Evolutionary conservation across 2,329 filamentous ascomycete genomes (phyloP).

Genomic region (Alternaria arbusti): DNA sequence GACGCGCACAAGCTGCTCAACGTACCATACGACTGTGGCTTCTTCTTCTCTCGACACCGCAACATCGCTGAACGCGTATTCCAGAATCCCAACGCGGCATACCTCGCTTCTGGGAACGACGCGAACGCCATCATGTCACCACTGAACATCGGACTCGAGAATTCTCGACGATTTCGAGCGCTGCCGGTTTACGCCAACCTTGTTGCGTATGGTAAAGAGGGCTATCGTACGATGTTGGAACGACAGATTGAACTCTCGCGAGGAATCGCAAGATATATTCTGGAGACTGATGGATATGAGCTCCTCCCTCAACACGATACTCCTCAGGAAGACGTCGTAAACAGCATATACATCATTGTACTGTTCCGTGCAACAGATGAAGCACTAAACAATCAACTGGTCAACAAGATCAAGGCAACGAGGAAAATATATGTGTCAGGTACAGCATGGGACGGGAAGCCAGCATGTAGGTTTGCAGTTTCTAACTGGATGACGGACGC

Average conservation of each 20-base stretch:
- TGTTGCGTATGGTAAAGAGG: conserved; percentile 72
- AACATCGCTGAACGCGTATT: conserved; percentile 10
- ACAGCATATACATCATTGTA: conserved; percentile 71
- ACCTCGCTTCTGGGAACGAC: conserved; percentile 62
- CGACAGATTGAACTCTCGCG: conserved; percentile 76
- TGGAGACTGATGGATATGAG: conserved; percentile 67
- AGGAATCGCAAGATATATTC: conserved; percentile 68
- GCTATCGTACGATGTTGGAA: conserved; percentile 72
- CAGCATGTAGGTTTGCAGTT: conserved; percentile 82
- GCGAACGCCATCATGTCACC: conserved; percentile 71
- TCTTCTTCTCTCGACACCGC: conserved; percentile 75
- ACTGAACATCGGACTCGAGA: conserved; percentile 86
- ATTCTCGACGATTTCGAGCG: conserved; percentile 88
- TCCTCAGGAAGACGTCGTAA: conserved; percentile 51
- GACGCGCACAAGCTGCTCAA: conserved; percentile 94
- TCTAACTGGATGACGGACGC: conserved; percentile 82
- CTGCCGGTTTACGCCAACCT: conserved; percentile 87
- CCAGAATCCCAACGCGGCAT: conserved; percentile 81
- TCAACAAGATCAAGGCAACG: conserved; percentile 73
- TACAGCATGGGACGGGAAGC: conserved; percentile 75
- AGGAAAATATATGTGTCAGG: conserved; percentile 82
- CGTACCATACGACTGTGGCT: conserved; percentile 90
- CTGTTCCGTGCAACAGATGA: conserved; percentile 76
- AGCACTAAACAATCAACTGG: conserved; percentile 69
- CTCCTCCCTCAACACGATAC: conserved; percentile 62